Conservation (phyloP, 2,329 filamentous ascomycete species). For the Curvularia eragrostidis region DNA sequence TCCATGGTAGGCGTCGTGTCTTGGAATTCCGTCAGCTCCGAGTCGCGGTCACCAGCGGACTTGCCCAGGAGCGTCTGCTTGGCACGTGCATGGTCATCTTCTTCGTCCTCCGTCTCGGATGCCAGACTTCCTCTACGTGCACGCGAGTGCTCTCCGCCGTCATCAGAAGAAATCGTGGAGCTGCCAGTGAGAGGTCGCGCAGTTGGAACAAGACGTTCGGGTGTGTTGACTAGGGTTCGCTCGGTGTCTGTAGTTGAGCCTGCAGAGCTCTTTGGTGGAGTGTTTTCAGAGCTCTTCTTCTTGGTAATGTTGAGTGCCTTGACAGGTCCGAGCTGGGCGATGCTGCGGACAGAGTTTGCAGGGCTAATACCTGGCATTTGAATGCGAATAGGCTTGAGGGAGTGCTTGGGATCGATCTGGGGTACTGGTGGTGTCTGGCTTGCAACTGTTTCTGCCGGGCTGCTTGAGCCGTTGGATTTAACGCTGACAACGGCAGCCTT, state of each 20-base stretch:
- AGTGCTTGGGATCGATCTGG: conserved; percentile 66
- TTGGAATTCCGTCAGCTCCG: conserved; percentile 45
- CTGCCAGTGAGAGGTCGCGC: conserved; percentile 41
- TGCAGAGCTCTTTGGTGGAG: conserved; percentile 38
- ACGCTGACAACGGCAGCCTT: conserved; percentile 95
- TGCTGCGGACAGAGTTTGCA: conserved; percentile 47
- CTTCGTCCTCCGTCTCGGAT: conserved; percentile 36
- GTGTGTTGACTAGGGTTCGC: conserved; percentile 33
- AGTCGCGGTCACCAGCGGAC: conserved; percentile 35
- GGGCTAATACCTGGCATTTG: conserved; percentile 53
- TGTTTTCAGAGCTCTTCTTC: conserved; percentile 40
- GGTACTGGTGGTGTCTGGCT: conserved; percentile 72
- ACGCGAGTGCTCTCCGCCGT: conserved; percentile 42
- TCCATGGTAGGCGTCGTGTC: conserved; percentile 41
- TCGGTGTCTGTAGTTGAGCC: conserved; percentile 27
- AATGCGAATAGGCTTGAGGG: conserved; percentile 44
- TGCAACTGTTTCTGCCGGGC: conserved; percentile 55
- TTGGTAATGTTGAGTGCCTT: conserved; percentile 55
- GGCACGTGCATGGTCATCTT: conserved; percentile 46
- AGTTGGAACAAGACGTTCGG: conserved; percentile 33
- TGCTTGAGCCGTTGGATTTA: conserved; percentile 69
- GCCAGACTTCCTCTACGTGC: conserved; percentile 41
- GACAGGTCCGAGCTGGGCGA: conserved; percentile 53
- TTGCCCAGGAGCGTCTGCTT: conserved; percentile 38
- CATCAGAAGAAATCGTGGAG: conserved; percentile 43